These are phyloP conservation scores for Penicillium rolfsii DNA, from an alignment of 2,329 filamentous ascomycete species.

Conservation along the genomic window DNA sequence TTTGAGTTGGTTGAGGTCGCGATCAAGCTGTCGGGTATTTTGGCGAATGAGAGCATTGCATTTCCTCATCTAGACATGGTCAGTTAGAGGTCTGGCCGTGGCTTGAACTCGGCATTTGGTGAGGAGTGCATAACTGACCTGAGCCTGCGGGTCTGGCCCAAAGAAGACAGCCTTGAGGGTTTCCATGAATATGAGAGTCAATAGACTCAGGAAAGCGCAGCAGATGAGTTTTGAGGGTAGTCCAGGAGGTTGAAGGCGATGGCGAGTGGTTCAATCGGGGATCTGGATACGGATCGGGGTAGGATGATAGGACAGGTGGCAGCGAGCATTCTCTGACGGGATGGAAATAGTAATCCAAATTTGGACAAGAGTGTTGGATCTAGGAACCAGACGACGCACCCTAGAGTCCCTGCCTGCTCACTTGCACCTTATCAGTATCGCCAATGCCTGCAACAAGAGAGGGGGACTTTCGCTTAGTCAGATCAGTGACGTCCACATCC, in stretches of 20 bases:
- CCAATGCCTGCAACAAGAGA: slow-evolving; percentile 15
- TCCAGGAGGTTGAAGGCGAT: neutral
- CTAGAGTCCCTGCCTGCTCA: neutral
- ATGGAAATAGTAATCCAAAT: neutral
- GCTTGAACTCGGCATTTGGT: neutral
- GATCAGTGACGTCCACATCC: slow-evolving; percentile 12
- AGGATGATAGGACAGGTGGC: neutral
- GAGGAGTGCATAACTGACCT: slow-evolving; percentile 61
- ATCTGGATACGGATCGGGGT: slow-evolving; percentile 6
- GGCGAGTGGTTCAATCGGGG: neutral
- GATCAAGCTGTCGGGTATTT: slow-evolving; percentile 92
- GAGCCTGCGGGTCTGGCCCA: slow-evolving; percentile 88
- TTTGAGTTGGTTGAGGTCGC: slow-evolving; percentile 81
- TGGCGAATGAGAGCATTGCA: slow-evolving; percentile 87
- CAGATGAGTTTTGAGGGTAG: neutral
- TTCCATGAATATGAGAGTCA: slow-evolving; percentile 70
- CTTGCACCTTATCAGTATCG: slow-evolving; percentile 15
- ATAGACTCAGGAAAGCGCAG: neutral
- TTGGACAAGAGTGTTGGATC: neutral
- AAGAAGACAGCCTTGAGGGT: slow-evolving; percentile 82
- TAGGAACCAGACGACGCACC: neutral
- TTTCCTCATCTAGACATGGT: slow-evolving; percentile 76
- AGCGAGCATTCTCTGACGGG: neutral
- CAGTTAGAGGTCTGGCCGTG: slow-evolving; percentile 16
- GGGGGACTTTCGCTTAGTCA: slow-evolving; percentile 18